Base-by-base conservation (phyloP, 768 basidiomycete species). In the Calocera viscosa region DNA sequence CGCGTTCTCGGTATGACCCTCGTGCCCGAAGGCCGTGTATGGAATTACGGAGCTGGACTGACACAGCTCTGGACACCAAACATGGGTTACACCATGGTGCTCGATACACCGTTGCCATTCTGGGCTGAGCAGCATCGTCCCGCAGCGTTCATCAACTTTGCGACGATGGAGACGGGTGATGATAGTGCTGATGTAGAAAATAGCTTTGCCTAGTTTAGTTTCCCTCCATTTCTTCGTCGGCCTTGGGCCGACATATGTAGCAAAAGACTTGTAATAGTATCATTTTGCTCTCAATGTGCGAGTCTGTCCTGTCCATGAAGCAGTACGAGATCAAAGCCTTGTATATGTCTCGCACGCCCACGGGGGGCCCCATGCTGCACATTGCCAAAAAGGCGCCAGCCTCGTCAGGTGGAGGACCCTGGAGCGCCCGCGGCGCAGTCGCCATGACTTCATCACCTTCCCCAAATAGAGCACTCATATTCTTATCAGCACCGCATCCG, bases 101-200 rank as follows among this genome's bases (percentile, higher is more conserved):
- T 97, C 68, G 94, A 95, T 74, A 94, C 91, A n/a, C 94, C 94
- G 14, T 80, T 94, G 33, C 79, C 89, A 68, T 97, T 96, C 85
- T 97, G 94, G 94, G 89, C 92, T 0, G 91, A 94, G 75, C 89
- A 91, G 73, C 94, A 97, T 75, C 84, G 94, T 65, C 94, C 94
- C 1, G 89, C 91, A 32, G 92, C 93, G 1, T 97, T 97, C 86
- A 79, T 97, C 72, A 90, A 93, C 88, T 97, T 97, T 72, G 91
- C 94, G 32, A 90, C 83, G 73, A 80, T 97, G 71, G 94, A 95
- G 73, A 84, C 84, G 69, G 90, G 89, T 5, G 94, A 96, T 64
- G 93, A 95, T 73, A 91, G 89, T 66, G 94, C 94, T 28, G 94
- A 97, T 75, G 91, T 96, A 10, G 94, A 97, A 79, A 93, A 97